A percentile compares a stretch with the other conserved stretches of the same genome.
Evolutionary conservation across 2,329 filamentous ascomycete species (phyloP).

Genomic region (Ascochyta pisi): DNA sequence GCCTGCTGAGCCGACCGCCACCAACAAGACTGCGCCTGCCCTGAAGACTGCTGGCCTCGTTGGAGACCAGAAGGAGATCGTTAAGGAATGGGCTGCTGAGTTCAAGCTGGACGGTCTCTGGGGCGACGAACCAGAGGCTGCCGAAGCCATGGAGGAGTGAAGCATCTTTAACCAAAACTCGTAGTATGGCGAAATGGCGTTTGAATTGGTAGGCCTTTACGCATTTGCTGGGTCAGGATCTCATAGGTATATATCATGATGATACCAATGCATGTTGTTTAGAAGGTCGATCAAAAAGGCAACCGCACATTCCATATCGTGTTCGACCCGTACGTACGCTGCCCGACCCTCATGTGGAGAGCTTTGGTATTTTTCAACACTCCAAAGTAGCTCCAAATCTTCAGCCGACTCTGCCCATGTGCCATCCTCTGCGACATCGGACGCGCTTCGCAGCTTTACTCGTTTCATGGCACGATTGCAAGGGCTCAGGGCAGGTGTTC

Average conservation of each 20-base stretch:
- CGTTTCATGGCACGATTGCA: constrained; percentile 8
- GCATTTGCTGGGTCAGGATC: constrained; percentile 17
- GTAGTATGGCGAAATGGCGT: constrained; percentile 21
- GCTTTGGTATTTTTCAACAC: background rate
- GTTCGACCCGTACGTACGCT: background rate
- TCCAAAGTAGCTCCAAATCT: constrained; percentile 1
- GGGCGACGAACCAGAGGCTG: constrained; percentile 66
- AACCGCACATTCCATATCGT: background rate
- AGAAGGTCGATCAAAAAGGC: background rate
- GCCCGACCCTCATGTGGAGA: constrained; percentile 2
- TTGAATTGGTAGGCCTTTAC: constrained; percentile 5
- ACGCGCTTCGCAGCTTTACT: constrained; percentile 4
- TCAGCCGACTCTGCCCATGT: constrained; percentile 30
- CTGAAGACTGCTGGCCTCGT: constrained; percentile 36
- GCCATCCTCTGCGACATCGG: constrained; percentile 29
- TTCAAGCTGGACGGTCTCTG: constrained; percentile 94
- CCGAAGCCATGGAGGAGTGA: constrained; percentile 47
- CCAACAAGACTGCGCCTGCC: constrained; percentile 47
- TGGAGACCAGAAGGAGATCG: constrained; percentile 80
- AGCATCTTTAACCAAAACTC: background rate
- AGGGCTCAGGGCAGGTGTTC: constrained; percentile 13
- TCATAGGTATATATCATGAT: constrained; percentile 21
- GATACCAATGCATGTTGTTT: constrained; percentile 23
- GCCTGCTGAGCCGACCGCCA: constrained; percentile 55
- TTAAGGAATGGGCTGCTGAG: constrained; percentile 90